Evolutionary conservation across 2,329 filamentous ascomycete species (phyloP).

Genomic region (Capronia americana): DNA sequence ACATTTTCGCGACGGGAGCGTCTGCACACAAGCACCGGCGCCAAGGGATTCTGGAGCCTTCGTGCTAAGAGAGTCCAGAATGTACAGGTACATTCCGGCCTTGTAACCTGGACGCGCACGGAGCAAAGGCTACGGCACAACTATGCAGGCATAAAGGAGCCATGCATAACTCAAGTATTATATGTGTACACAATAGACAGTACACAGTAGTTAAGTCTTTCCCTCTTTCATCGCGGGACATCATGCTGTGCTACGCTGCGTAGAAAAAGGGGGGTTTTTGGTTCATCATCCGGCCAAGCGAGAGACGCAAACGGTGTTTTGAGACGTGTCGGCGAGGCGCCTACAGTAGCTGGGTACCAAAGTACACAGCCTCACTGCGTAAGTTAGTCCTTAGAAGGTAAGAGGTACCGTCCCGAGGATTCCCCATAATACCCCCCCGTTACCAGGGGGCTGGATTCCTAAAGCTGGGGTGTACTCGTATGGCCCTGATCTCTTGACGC

Average conservation of each 20-base stretch:
- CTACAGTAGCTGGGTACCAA: neutral
- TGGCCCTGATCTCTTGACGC: neutral
- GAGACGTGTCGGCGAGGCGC: neutral
- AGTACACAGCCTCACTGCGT: neutral
- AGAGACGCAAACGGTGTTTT: neutral
- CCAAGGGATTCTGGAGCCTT: neutral
- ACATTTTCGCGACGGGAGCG: no score
- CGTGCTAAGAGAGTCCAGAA: neutral
- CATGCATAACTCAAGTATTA: no score
- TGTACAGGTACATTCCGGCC: neutral
- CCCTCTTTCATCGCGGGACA: neutral
- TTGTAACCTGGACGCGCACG: neutral
- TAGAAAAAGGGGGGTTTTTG: neutral
- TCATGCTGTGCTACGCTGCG: neutral
- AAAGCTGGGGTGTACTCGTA: neutral
- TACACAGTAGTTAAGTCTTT: neutral
- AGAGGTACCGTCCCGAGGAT: neutral
- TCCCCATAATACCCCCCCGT: neutral
- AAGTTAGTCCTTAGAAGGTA: neutral
- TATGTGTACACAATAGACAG: neutral
- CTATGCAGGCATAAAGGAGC: no score
- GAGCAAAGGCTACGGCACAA: no score
- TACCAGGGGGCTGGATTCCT: no score
- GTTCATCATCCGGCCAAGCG: neutral
- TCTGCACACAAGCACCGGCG: neutral